Conservation (phyloP, 192 early-diverging fungal species). For the Mortierella alpina region DNA sequence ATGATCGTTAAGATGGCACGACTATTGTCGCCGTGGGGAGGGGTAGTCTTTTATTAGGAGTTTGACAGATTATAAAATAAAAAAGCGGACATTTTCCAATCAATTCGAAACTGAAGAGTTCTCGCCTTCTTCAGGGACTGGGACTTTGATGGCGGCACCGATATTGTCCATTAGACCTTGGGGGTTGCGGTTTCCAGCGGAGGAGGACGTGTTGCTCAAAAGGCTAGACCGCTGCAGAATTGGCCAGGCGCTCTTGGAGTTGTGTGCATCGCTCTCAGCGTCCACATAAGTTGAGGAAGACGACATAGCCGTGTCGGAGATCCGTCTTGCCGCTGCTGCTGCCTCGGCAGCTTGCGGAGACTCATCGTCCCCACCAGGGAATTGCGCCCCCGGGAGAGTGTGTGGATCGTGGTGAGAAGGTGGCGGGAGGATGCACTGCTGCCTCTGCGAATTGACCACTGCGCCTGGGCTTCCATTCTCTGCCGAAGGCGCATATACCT, state of each 20-base stretch:
- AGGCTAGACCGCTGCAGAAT: too few species aligned
- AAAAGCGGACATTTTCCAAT: too few species aligned
- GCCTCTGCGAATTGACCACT: not conserved
- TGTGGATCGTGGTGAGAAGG: not conserved
- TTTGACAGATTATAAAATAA: too few species aligned
- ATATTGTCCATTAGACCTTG: not conserved
- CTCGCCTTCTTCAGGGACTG: too few species aligned
- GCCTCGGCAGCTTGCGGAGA: not conserved
- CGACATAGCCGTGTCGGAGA: not conserved
- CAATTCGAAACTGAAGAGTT: too few species aligned
- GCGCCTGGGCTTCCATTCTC: not conserved
- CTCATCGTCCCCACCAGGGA: not conserved
- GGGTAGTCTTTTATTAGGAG: too few species aligned
- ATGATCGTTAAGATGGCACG: too few species aligned
- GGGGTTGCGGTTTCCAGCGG: not conserved
- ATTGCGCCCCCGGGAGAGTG: not conserved
- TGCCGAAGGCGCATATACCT: too few species aligned
- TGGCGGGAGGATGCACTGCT: not conserved
- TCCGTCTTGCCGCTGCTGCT: not conserved
- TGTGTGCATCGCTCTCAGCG: constrained; percentile 8
- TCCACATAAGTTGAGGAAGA: not conserved
- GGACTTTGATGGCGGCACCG: too few species aligned
- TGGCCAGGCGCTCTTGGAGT: constrained; percentile 26
- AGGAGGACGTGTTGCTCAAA: not conserved
- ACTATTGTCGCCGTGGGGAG: too few species aligned